These are phyloP conservation scores for Fusarium protoensiforme DNA, from an alignment of 2,329 filamentous ascomycete species.

Conservation along the genomic window DNA sequence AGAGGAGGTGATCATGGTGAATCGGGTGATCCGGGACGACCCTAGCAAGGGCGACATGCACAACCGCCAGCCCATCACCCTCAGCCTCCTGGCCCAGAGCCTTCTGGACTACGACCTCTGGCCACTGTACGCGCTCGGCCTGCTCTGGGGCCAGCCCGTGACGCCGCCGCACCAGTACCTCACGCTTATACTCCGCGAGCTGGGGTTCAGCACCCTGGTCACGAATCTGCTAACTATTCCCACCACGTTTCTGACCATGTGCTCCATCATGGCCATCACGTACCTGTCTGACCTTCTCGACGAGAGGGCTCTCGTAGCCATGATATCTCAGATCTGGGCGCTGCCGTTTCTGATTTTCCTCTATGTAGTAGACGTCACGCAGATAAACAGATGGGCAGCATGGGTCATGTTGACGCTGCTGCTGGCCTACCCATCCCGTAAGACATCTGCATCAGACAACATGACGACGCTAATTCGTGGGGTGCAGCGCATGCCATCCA, in stretches of 20 bases:
- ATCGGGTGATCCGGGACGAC: constrained; percentile 65
- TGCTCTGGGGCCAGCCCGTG: constrained; percentile 56
- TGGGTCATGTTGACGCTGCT: constrained; percentile 47
- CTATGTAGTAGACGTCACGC: constrained; percentile 42
- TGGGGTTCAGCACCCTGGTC: constrained; percentile 21
- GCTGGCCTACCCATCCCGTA: constrained; percentile 47
- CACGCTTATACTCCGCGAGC: constrained; percentile 49
- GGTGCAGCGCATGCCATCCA: constrained; percentile 56
- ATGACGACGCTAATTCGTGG: constrained; percentile 13
- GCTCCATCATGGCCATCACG: constrained; percentile 36
- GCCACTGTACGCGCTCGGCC: constrained; percentile 61
- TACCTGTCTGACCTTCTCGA: constrained; percentile 47
- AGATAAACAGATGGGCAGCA: constrained; percentile 44
- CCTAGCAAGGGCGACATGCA: constrained; percentile 69
- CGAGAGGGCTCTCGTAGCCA: constrained; percentile 43
- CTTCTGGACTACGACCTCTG: constrained; percentile 67
- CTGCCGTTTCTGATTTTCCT: constrained; percentile 48
- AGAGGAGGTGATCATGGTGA: constrained; percentile 67
- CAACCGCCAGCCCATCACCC: constrained; percentile 60
- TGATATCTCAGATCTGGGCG: constrained; percentile 49
- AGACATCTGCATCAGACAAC: background rate
- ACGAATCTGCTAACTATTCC: constrained; percentile 29
- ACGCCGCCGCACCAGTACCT: constrained; percentile 59
- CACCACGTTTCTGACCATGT: constrained; percentile 20
- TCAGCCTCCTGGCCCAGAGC: constrained; percentile 59